A percentile compares a stretch with the other conserved stretches of the same genome.
Conservation (phyloP, 192 early-diverging fungal genomes). For the Backusella circina region DNA sequence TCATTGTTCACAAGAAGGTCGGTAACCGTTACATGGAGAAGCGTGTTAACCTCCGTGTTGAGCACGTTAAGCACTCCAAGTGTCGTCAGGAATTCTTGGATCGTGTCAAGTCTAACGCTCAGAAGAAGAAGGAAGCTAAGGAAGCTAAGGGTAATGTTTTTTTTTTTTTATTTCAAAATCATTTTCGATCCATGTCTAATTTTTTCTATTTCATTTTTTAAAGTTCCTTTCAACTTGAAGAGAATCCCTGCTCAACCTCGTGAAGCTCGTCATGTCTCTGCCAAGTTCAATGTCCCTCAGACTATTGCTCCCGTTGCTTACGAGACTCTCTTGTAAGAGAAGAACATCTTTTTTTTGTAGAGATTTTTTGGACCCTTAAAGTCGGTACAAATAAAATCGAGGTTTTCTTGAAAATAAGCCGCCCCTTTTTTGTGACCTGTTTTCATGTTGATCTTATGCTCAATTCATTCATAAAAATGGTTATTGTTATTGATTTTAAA, state of each 20-base stretch:
- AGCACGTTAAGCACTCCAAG: slow-evolving; percentile 99
- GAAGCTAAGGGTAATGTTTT: slow-evolving; percentile 23
- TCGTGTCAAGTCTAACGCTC: slow-evolving; percentile 94
- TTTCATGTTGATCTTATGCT: neutral
- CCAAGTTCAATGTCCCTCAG: slow-evolving; percentile 83
- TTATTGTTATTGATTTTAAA: neutral
- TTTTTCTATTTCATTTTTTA: neutral
- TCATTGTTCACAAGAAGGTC: slow-evolving; percentile 98
- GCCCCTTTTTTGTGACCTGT: neutral
- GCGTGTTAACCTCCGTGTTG: slow-evolving; percentile 96
- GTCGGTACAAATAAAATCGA: neutral
- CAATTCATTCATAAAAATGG: neutral
- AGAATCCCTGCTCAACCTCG: slow-evolving; percentile 88
- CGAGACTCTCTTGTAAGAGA: slow-evolving; percentile 69
- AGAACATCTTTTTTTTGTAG: neutral
- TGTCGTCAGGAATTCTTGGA: slow-evolving; percentile 97
- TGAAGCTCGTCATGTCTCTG: slow-evolving; percentile 83
- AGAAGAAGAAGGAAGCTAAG: slow-evolving; percentile 76
- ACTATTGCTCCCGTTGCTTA: slow-evolving; percentile 96
- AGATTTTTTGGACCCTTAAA: neutral
- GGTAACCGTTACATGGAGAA: slow-evolving; percentile 99
- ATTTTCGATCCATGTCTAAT: neutral
- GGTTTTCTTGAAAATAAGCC: neutral
- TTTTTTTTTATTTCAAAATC: neutral
- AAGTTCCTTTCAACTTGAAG: slow-evolving; percentile 72